Evolutionary conservation across 768 basidiomycete species (phyloP), one percentile per base, ranked within the genome.

Genomic region (Hypsizygus marmoreus): DNA sequence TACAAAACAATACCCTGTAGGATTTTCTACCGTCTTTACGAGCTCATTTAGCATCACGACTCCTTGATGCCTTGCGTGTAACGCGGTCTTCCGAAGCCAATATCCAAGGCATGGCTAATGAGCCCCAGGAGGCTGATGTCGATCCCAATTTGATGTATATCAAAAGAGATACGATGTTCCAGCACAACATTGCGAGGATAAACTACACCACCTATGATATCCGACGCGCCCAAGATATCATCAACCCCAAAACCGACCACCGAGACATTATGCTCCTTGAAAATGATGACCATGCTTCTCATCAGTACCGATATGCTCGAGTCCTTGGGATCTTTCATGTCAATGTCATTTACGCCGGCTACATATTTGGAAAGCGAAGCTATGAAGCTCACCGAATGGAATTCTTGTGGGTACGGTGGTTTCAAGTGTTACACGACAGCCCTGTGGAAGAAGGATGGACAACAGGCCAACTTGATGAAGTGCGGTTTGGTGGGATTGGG

Each of bases 401-500:
- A 7, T 40, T 40, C 22, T 6, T 40, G 9, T 40, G 38, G 38
- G 25, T 40, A 9, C 38, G 25, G 9, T 40, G 38, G 38, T 40
- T 40, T 16, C 6, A 40, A 13, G 8, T 40, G 4, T 4, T 6
- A n/a, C 14, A 20, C 28, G 38, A 40, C 16, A 4, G 7, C 7
- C 38, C 38, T 6, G 38, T 40, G 10, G 14, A 9, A 22, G 4
- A 40, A 14, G 20, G 4, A 11, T 40, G 38, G 38, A 11, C 38
- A 12, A 16, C 12, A 16, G 12, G 24, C 28, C 23, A n/a, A 6
- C 12, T 26, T 4, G 38, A 58, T 23, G 48, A 23, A 6, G 12
- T 69, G 2, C 43, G 40, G 0, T 69, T 67, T 32, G 36, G 60
- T 1, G 53, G 56, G 0, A 44, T 57, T 2, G 35, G 32, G 7